Evolutionary conservation across 1,139 yeast species (phyloP), one percentile per base, ranked within the genome.

Genomic region (Candida sp.): DNA sequence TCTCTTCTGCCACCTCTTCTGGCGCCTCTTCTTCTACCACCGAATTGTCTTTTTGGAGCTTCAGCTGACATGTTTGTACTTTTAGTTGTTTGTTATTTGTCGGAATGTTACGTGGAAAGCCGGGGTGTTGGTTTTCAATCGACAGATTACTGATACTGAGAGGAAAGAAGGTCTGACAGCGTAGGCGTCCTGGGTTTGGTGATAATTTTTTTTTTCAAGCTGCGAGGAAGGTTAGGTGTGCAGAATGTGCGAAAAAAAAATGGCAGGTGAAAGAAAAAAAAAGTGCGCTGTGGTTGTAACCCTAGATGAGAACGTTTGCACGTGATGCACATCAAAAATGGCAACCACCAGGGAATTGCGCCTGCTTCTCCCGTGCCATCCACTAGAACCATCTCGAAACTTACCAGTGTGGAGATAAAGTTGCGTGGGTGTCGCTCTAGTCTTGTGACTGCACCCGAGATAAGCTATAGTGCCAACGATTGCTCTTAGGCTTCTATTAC

Each of bases 21-120:
- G 71, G 88, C 86, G 70, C 85, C 86, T 76, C 80, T 80, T 62
- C 66, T 63, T 73, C 84, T 86, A 68, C 88, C 90, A 52, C 59
- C 58, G 47, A 56, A 77, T 88, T 88, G 78, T 81, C 74, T 77
- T 73, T 73, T 78, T 73, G 82, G 85, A 62, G 81, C 83, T 68
- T 75, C 80, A 70, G 88, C 86, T 68, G 90, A 85, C 93, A 87
- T 86, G 62, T 59, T 76, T 58, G 27, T 48, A 17, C 44, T 35
- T 47, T n/a, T 51, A 31, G n/a, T 33, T 48, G 45, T 28, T 42
- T 41, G 40, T 51, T 45, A 59, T 62, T 63, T 69, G 88, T 86
- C 93, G 93, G 93, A 83, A 87, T 87, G 83, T 83, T 73, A 83
- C 93, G 88, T 85, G 93, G 94, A 87, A 87, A 87, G 88, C 90